Percentiles rank a stretch among this genome's conserved stretches.
These are phyloP conservation scores for Alternaria sp. DNA, from an alignment of 2,329 filamentous ascomycete genomes.

Conservation along the genomic window DNA sequence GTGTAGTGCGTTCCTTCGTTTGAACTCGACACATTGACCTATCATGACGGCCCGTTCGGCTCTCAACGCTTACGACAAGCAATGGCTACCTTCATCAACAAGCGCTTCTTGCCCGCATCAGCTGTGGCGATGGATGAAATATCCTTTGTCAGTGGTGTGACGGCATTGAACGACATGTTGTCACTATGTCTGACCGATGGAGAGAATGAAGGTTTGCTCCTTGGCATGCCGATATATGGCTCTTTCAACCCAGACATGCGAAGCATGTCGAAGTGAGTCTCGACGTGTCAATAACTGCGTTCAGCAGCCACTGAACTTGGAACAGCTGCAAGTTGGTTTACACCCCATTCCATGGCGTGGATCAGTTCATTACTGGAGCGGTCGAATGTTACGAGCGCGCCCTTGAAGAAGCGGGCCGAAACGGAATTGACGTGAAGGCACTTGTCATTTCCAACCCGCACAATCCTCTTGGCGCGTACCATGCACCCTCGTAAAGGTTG, in stretches of 20 bases:
- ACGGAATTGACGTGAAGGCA: constrained; percentile 48
- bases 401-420: constrained; percentile 38
- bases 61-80: constrained; percentile 4
- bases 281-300: neutral
- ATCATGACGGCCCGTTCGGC: constrained; percentile 10
- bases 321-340: constrained; percentile 10
- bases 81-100: constrained; percentile 7
- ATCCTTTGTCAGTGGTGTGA: constrained; percentile 7
- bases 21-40: constrained; percentile 3
- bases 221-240: constrained; percentile 13
- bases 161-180: constrained; percentile 9
- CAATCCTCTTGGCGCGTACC: constrained; percentile 56
- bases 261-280: constrained; percentile 10
- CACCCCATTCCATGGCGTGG: neutral
- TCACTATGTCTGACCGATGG: constrained; percentile 9
- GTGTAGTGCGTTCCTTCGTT: neutral
- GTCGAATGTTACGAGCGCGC: constrained; percentile 50
- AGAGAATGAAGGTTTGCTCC: constrained; percentile 7
- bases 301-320: neutral
- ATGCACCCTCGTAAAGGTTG: neutral
- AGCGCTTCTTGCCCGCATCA: constrained; percentile 5
- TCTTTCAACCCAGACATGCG: constrained; percentile 7
- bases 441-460: constrained; percentile 61
- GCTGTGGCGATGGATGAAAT: neutral
- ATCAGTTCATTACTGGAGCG: constrained; percentile 2